Conservation (phyloP, 768 basidiomycete genomes). For the Dacryopinax primogenitus region DNA sequence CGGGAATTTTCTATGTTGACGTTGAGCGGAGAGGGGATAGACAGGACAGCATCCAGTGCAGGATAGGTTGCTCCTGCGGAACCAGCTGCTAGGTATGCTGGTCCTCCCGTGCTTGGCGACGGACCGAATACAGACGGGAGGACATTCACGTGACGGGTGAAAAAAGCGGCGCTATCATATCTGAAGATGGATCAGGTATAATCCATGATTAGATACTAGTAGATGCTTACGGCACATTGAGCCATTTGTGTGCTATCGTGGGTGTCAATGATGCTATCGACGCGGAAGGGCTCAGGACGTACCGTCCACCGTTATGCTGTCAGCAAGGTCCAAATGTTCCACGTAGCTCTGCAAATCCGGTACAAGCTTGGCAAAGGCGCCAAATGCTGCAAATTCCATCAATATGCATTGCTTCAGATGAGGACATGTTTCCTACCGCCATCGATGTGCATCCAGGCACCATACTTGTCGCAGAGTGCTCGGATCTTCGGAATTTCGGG, state of each 20-base stretch:
- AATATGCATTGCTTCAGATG: neutral
- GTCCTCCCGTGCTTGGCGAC: slow-evolving; percentile 20
- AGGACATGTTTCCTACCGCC: slow-evolving; percentile 24
- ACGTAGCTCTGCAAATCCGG: slow-evolving; percentile 25
- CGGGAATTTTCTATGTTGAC: slow-evolving; percentile 33
- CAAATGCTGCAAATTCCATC: slow-evolving; percentile 27
- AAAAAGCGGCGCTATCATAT: slow-evolving; percentile 31
- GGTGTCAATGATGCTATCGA: neutral
- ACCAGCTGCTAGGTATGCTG: slow-evolving; percentile 29
- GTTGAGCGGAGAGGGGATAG: slow-evolving; percentile 29
- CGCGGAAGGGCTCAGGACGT: slow-evolving; percentile 12
- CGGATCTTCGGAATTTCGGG: slow-evolving; percentile 24
- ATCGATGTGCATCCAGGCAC: slow-evolving; percentile 35
- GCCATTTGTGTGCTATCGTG: slow-evolving; percentile 27
- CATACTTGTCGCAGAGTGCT: slow-evolving; percentile 27
- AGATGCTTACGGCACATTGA: slow-evolving; percentile 32
- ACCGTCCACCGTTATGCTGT: slow-evolving; percentile 33
- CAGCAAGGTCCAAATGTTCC: slow-evolving; percentile 28
- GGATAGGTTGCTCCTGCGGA: neutral
- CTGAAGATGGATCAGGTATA: slow-evolving; percentile 14
- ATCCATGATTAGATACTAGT: neutral
- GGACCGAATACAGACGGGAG: slow-evolving; percentile 29
- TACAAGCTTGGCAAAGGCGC: slow-evolving; percentile 30
- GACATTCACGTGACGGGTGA: slow-evolving; percentile 21
- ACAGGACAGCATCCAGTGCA: slow-evolving; percentile 12